Evolutionary conservation across 2,329 filamentous ascomycete genomes (phyloP), one percentile per base, ranked within the genome.

Genomic region (Achaetomium macrosporum): DNA sequence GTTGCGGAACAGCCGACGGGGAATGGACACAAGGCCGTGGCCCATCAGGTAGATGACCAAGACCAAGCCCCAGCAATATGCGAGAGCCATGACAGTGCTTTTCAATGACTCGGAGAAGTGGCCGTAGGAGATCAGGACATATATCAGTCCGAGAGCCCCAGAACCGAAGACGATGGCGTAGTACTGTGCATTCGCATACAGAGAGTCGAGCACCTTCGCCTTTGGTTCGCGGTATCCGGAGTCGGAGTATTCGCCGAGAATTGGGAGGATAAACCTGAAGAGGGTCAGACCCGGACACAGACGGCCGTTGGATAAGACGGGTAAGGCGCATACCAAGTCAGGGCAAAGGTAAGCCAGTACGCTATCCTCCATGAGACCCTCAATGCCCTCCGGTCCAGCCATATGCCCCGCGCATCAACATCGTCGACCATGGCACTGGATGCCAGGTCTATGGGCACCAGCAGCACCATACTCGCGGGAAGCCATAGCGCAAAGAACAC

Each of bases 1-100:
- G 65, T 89, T 87, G 54, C 86, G 83, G 63, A 93, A 86, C 15
- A 99, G 74, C 36, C 81, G 82, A 59, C 92, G 79, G 1, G 93
- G 93, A 53, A 99, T 87, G 1, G 91, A 87, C 31, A 99, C 93
- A 25, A 99, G 76, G 8, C 93, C 93, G 69, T 99, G 93, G 7
- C 93, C 93, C 92, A 99, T 97, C 39, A 99, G 77, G 65, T 96
- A 97, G 57, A 99, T 96, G 42, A 91, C 93, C 48, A 97, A 77
- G 5, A 92, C 77, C 62, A 99, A 73, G 63, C 91, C 90, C 87
- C 91, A 97, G 55, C 90, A 89, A 69, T 99, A 99, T 36, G 92
- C 88, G 55, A 97, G 75, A 13, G 93, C 92, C 88, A 99, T 96
- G 58, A 95, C 78, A 39, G 95, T 75, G 35, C 82, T 85, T 72